Percentiles rank a stretch among this genome's conserved stretches.
These are phyloP conservation scores for Zelopaecilomyces penicillatus DNA, from an alignment of 2,329 filamentous ascomycete genomes.

Conservation along the genomic window DNA sequence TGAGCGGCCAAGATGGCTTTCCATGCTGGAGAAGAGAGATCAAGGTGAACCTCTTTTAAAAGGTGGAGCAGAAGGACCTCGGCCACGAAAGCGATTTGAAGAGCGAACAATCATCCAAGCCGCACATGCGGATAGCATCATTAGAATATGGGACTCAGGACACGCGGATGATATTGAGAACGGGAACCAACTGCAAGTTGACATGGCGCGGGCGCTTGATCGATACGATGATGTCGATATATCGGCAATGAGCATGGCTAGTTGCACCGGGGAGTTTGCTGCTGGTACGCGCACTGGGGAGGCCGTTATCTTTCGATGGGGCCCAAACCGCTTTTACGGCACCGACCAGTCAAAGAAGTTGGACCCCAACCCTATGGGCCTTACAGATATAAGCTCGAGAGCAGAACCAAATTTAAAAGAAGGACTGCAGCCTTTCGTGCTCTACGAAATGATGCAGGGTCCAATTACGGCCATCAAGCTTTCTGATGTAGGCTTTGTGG, in stretches of 20 bases:
- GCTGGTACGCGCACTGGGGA: constrained; percentile 79
- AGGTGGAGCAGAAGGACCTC: constrained; percentile 67
- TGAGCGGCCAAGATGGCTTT: constrained; percentile 76
- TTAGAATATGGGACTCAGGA: constrained; percentile 89
- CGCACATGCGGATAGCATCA: constrained; percentile 80
- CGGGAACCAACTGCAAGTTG: constrained; percentile 68
- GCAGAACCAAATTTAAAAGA: constrained; percentile 67
- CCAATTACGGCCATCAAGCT: constrained; percentile 70
- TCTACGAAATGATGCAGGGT: constrained; percentile 79
- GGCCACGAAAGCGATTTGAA: constrained; percentile 68
- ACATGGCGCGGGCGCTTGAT: constrained; percentile 73
- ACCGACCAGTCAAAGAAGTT: constrained; percentile 44
- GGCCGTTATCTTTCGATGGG: constrained; percentile 80
- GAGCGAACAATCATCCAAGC: constrained; percentile 77
- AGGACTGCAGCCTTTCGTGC: constrained; percentile 68
- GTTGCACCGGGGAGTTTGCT: constrained; percentile 75
- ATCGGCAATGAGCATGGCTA: constrained; percentile 69
- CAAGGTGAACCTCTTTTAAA: constrained; percentile 70
- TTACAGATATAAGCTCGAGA: constrained; percentile 67
- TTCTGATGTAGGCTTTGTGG: constrained; percentile 90
- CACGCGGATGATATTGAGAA: constrained; percentile 94
- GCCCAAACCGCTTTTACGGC: constrained; percentile 65
- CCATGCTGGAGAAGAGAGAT: constrained; percentile 75
- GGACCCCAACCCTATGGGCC: constrained; percentile 55
- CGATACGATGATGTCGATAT: constrained; percentile 72